These are phyloP conservation scores for Skeletonema costatum DNA, from an alignment of 108 stramenopile species.

Conservation along the genomic window DNA sequence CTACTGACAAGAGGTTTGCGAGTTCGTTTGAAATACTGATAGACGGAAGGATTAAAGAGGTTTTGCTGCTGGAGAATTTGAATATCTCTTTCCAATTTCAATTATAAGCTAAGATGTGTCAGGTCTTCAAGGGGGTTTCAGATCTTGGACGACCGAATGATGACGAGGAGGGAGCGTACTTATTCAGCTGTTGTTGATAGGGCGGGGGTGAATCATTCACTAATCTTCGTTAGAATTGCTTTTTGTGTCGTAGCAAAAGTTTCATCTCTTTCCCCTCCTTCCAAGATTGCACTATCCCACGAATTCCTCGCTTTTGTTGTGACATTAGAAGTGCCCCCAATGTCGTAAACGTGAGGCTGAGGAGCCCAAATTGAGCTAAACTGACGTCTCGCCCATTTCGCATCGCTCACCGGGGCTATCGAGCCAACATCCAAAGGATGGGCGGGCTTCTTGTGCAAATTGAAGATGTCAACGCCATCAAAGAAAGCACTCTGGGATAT, in stretches of 20 bases:
- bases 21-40: too few species aligned
- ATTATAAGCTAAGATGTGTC: too few species aligned
- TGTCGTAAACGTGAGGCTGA: slow-evolving; percentile 72
- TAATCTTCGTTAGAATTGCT: slow-evolving; percentile 25
- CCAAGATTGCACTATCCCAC: slow-evolving; percentile 33
- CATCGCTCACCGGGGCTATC: slow-evolving; percentile 66
- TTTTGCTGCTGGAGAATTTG: too few species aligned
- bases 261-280: slow-evolving; percentile 61
- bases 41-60: too few species aligned
- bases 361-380: slow-evolving; percentile 92
- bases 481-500: slow-evolving; percentile 67
- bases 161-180: too few species aligned
- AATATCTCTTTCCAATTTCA: too few species aligned
- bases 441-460: slow-evolving; percentile 56
- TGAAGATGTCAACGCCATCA: slow-evolving; percentile 62
- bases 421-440: slow-evolving; percentile 69
- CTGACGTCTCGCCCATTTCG: slow-evolving; percentile 84
- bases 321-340: slow-evolving; percentile 13
- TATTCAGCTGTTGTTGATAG: too few species aligned
- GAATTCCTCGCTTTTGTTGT: not conserved
- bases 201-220: slow-evolving; percentile 2
- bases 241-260: slow-evolving; percentile 15
- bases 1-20: too few species aligned
- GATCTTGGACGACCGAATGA: too few species aligned
- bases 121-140: too few species aligned